A percentile compares a stretch with the other conserved stretches of the same genome.
Evolutionary conservation across 2,329 filamentous ascomycete genomes (phyloP).

Genomic region (Cordyceps militaris): DNA sequence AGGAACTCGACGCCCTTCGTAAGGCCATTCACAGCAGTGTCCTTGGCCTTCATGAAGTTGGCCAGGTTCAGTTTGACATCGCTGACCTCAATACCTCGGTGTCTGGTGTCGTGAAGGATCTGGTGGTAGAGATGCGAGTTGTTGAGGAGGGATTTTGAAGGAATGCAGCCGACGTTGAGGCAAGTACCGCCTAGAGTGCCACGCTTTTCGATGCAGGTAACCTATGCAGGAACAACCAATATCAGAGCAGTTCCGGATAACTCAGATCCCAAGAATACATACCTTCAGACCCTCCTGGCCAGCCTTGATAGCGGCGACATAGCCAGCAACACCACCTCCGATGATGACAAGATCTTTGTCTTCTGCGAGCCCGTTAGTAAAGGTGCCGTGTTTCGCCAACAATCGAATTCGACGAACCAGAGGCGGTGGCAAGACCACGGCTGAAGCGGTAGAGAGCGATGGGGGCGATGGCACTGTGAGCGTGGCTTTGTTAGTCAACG

Average conservation of each 20-base stretch:
- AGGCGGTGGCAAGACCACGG: constrained; percentile 51
- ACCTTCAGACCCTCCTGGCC: constrained; percentile 97
- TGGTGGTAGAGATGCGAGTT: constrained; percentile 98
- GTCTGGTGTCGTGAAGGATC: constrained; percentile 93
- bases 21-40: constrained; percentile 76
- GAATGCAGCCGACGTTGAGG: constrained; percentile 98
- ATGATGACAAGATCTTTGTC: constrained; percentile 98
- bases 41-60: constrained; percentile 98
- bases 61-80: constrained; percentile 93
- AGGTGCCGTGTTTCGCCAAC: background rate
- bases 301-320: constrained; percentile 98
- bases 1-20: constrained; percentile 98
- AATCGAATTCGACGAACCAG: constrained; percentile 37
- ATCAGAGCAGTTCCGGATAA: constrained; percentile 7
- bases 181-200: constrained; percentile 92
- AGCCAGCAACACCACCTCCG: constrained; percentile 94
- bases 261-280: constrained; percentile 19
- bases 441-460: constrained; percentile 43
- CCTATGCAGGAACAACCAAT: constrained; percentile 42
- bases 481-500: constrained; percentile 17
- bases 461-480: constrained; percentile 39
- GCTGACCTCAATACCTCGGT: constrained; percentile 93
- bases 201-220: constrained; percentile 97
- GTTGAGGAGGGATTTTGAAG: constrained; percentile 98
- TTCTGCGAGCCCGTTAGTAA: constrained; percentile 50